A percentile compares a stretch with the other conserved stretches of the same genome.
Evolutionary conservation across 805 yeast genomes (phyloP).

Genomic region (Suhomyces vadensis): DNA sequence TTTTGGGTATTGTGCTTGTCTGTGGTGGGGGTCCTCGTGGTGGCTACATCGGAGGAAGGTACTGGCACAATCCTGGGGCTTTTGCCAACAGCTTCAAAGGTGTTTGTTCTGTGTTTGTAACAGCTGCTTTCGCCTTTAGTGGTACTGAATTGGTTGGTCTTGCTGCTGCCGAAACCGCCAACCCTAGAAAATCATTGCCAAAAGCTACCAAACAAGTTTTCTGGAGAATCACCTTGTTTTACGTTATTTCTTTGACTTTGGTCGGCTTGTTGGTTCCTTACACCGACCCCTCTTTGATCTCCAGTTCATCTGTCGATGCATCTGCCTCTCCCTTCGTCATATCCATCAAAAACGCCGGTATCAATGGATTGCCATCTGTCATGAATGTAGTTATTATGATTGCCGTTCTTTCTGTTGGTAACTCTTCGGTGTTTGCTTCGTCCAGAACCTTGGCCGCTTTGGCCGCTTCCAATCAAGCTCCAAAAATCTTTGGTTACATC

Average conservation of each 20-base stretch:
- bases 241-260: conserved; percentile 55
- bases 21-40: conserved; percentile 59
- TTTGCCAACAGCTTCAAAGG: conserved; percentile 68
- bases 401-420: conserved; percentile 71
- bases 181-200: conserved; percentile 69
- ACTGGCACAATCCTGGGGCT: conserved; percentile 69
- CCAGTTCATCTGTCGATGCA: conserved; percentile 53
- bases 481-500: conserved; percentile 61
- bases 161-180: conserved; percentile 73
- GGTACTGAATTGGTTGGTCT: conserved; percentile 75
- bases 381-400: conserved; percentile 71
- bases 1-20: conserved; percentile 53
- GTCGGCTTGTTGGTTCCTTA: conserved; percentile 74
- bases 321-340: conserved; percentile 75
- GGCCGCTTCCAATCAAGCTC: conserved; percentile 67
- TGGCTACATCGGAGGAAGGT: conserved; percentile 55
- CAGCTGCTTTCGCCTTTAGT: conserved; percentile 75
- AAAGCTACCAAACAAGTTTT: conserved; percentile 78
- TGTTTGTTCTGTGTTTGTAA: conserved; percentile 68
- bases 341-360: conserved; percentile 67
- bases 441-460: conserved; percentile 68
- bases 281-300: conserved; percentile 49
- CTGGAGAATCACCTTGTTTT: conserved; percentile 76
- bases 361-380: conserved; percentile 64
- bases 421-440: conserved; percentile 68